Conservation (phyloP, 495 filamentous ascomycete species). For the Penicillium flavigenum region DNA sequence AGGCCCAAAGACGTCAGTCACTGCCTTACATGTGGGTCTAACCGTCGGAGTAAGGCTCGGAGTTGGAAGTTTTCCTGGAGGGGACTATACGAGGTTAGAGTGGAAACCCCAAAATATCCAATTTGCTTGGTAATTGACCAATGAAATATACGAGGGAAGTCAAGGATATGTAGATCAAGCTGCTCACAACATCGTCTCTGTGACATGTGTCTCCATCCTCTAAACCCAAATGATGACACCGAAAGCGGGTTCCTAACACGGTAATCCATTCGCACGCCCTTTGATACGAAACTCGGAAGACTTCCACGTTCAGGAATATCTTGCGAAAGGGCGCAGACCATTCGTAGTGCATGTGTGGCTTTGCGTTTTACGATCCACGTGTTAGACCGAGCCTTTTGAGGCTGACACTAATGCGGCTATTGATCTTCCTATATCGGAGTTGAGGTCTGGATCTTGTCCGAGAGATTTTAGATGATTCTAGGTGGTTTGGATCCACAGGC, state of each 20-base stretch:
- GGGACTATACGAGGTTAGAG: neutral
- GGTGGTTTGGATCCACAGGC: neutral
- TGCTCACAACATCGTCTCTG: neutral
- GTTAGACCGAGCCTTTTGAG: neutral
- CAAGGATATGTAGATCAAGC: neutral
- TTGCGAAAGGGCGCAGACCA: constrained; percentile 2
- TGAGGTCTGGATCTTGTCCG: neutral
- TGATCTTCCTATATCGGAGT: neutral
- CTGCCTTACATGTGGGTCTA: constrained; percentile 4
- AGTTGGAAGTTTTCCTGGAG: constrained; percentile 1
- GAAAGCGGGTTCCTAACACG: constrained; percentile 3
- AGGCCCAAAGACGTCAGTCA: constrained; percentile 16
- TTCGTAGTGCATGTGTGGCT: neutral
- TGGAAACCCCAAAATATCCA: neutral
- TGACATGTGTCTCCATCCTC: neutral
- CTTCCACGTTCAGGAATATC: constrained; percentile 2
- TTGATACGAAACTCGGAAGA: neutral
- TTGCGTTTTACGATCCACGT: neutral
- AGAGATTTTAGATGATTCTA: neutral
- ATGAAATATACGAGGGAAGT: neutral
- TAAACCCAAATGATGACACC: constrained; percentile 4
- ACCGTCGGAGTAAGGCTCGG: constrained; percentile 18
- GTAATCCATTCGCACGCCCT: neutral
- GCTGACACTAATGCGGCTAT: neutral
- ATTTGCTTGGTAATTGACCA: neutral